phyloP scores from a whole-genome alignment of 106 monocot genomes.

The Allium fistulosum region DNA sequence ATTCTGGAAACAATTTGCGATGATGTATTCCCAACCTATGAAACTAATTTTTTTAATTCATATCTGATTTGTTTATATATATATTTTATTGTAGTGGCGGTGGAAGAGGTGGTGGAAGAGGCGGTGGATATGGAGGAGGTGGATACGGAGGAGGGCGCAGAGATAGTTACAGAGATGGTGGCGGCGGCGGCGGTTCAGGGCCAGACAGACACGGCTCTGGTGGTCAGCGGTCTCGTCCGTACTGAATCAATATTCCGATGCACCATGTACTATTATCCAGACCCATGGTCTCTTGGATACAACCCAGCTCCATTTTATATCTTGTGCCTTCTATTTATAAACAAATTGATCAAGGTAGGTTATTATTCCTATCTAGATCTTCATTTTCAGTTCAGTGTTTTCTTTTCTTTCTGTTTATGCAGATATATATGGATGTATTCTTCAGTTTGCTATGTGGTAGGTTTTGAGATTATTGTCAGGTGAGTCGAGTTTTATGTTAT shows the following conservation, averaged over 20 bases:
- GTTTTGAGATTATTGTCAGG: conserved; percentile 48
- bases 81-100: conserved; percentile 12
- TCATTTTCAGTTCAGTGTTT: conserved; percentile 28
- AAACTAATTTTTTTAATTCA: not conserved
- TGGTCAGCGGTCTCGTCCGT: conserved; percentile 60
- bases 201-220: conserved; percentile 58
- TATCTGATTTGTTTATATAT: not conserved
- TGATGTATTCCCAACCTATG: not conserved
- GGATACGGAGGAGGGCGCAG: conserved; percentile 1
- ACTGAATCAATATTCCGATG: conserved; percentile 26
- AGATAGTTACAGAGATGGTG: conserved; percentile 16
- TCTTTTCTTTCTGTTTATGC: conserved; percentile 37
- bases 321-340: conserved; percentile 23
- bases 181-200: conserved; percentile 45
- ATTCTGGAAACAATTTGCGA: too few relatives aligned
- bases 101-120: conserved; percentile 14
- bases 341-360: conserved; percentile 40
- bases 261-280: conserved; percentile 15
- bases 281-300: conserved; percentile 18
- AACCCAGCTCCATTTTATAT: conserved; percentile 12
- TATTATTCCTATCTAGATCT: conserved; percentile 10
- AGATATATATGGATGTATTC: conserved; percentile 52
- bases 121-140: conserved; percentile 17
- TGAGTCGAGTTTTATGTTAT: conserved; percentile 28
- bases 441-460: conserved; percentile 49